A percentile compares a stretch with the other conserved stretches of the same genome.
phyloP scores from a whole-genome alignment of 2,329 filamentous ascomycete genomes.

The Dendryphion nanum region DNA sequence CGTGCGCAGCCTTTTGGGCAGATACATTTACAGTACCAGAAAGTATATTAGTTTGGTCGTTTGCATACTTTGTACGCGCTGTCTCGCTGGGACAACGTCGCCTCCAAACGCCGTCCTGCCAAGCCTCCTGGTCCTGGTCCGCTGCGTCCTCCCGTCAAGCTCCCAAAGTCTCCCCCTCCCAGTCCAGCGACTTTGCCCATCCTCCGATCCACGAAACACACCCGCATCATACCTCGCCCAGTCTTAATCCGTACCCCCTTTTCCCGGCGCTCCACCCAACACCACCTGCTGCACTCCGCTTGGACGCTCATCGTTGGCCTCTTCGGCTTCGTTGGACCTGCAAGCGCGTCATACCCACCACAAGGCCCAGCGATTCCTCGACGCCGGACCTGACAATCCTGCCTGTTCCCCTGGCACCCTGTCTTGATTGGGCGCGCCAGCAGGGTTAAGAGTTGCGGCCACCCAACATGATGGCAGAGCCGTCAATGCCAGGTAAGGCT shows the following conservation, averaged over 20 bases:
- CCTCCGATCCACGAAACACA: conserved; percentile 20
- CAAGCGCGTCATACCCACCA: background rate
- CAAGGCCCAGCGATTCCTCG: background rate
- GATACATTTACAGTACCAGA: too few species aligned
- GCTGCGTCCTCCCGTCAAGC: too few species aligned
- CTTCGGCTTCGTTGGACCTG: background rate
- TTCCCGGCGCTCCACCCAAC: conserved; percentile 5
- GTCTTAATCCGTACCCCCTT: conserved; percentile 22
- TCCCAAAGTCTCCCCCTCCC: conserved; percentile 1
- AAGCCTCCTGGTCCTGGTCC: too few species aligned
- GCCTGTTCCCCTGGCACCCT: conserved; percentile 19
- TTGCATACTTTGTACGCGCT: too few species aligned
- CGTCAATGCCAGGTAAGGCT: conserved; percentile 42
- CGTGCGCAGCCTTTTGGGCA: too few species aligned
- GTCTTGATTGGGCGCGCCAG: conserved; percentile 31
- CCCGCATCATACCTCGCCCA: conserved; percentile 31
- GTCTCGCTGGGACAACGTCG: too few species aligned
- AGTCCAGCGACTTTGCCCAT: background rate
- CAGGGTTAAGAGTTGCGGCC: conserved; percentile 31
- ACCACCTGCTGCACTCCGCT: background rate
- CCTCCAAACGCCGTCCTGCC: too few species aligned
- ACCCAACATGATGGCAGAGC: conserved; percentile 42
- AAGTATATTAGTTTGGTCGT: too few species aligned
- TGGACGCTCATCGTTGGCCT: background rate
- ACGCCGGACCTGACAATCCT: conserved; percentile 1